Evolutionary conservation across 306 rosid species (phyloP).

Genomic region (Gastrolobium villosum): DNA sequence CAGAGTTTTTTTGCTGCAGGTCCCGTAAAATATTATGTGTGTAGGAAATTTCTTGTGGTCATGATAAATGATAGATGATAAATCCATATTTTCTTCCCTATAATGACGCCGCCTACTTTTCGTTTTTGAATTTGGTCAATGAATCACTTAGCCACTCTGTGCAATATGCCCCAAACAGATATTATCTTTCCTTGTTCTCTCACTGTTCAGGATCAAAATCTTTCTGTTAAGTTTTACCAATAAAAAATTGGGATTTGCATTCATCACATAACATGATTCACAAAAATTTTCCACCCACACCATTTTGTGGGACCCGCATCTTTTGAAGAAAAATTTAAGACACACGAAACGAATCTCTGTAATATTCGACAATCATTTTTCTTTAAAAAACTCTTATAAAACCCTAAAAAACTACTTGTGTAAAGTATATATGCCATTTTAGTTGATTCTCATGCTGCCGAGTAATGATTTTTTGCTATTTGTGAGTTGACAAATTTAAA

Average conservation of each 20-base stretch:
- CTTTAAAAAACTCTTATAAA: too few relatives aligned
- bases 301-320: too few relatives aligned
- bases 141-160: background rate
- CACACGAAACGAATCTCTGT: too few relatives aligned
- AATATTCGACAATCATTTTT: too few relatives aligned
- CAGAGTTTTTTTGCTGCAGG: too few relatives aligned
- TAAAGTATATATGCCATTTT: background rate
- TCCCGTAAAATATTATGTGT: too few relatives aligned
- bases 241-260: too few relatives aligned
- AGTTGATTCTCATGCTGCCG: slow-evolving; percentile 17
- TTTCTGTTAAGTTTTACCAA: slow-evolving; percentile 23
- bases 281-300: too few relatives aligned
- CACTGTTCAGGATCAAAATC: slow-evolving; percentile 27
- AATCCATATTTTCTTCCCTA: background rate
- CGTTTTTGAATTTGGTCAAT: slow-evolving; percentile 40
- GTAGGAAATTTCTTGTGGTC: too few relatives aligned
- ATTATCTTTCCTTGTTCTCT: slow-evolving; percentile 8
- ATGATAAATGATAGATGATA: too few relatives aligned
- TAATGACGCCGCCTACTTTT: slow-evolving; percentile 8
- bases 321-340: too few relatives aligned
- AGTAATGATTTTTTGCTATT: background rate
- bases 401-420: background rate
- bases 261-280: too few relatives aligned
- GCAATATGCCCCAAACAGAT: slow-evolving; percentile 38
- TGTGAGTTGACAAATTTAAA: background rate